Conservation (phyloP, 2,329 filamentous ascomycete species). For the Pseudocercospora fijiensis region DNA sequence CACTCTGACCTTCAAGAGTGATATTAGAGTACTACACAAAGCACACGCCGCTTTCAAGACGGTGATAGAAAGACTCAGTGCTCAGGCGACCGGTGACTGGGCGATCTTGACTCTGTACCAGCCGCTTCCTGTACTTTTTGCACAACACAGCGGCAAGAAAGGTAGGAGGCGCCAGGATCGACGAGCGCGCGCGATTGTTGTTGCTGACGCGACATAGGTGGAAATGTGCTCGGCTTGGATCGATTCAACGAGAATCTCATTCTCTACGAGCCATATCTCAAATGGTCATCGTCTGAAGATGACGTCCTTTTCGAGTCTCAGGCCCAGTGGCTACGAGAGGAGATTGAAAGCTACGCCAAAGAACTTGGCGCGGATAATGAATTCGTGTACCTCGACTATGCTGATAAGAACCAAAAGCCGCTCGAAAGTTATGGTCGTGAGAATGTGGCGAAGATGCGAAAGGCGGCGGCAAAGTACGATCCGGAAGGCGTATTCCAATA, state of each 20-base stretch:
- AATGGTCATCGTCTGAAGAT: constrained; percentile 12
- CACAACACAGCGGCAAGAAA: constrained; percentile 35
- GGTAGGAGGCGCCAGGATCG: background rate
- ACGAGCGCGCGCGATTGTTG: background rate
- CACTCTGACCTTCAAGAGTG: constrained; percentile 22
- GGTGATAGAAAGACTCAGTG: constrained; percentile 6
- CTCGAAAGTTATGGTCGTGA: constrained; percentile 21
- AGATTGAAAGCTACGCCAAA: constrained; percentile 13
- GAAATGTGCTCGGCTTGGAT: constrained; percentile 40
- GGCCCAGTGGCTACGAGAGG: constrained; percentile 19
- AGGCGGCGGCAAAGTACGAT: constrained; percentile 19
- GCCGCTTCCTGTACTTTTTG: constrained; percentile 34
- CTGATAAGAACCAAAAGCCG: constrained; percentile 19
- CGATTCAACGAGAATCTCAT: constrained; percentile 35
- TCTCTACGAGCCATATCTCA: constrained; percentile 23
- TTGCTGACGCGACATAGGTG: background rate
- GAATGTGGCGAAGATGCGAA: constrained; percentile 22
- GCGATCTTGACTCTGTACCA: constrained; percentile 18
- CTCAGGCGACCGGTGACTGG: constrained; percentile 11
- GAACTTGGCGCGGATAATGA: constrained; percentile 15
- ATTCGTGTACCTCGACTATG: constrained; percentile 25
- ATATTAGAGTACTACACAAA: constrained; percentile 20
- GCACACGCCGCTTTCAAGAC: constrained; percentile 20
- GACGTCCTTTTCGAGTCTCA: constrained; percentile 20
- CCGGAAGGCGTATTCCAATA: constrained; percentile 20